Conservation (phyloP, 768 basidiomycete species). For the Boletus patriciae region DNA sequence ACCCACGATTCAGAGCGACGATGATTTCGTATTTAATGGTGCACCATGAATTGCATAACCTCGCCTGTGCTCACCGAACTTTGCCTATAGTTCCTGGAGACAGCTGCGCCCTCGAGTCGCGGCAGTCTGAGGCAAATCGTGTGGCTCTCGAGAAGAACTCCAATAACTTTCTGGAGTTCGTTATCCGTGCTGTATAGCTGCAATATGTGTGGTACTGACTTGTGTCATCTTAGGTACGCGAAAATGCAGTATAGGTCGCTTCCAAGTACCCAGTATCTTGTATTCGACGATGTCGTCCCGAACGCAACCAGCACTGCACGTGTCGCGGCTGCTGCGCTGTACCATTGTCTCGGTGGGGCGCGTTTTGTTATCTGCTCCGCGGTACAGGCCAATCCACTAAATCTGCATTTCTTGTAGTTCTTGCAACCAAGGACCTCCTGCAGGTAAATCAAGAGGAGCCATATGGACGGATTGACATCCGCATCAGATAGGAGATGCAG, state of each 20-base stretch:
- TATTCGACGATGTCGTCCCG: conserved; percentile 68
- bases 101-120: conserved; percentile 42
- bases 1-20: conserved; percentile 46
- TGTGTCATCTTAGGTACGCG: conserved; percentile 53
- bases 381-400: neutral
- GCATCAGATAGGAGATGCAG: conserved; percentile 31
- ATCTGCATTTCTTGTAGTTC: conserved; percentile 44
- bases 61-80: conserved; percentile 15
- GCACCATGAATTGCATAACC: conserved; percentile 12
- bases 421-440: conserved; percentile 74
- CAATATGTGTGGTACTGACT: conserved; percentile 11
- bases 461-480: conserved; percentile 54
- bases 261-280: conserved; percentile 47
- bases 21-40: conserved; percentile 72
- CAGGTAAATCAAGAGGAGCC: conserved; percentile 57
- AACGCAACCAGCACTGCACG: conserved; percentile 64
- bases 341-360: conserved; percentile 75
- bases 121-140: conserved; percentile 54
- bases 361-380: neutral
- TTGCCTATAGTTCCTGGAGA: conserved; percentile 30
- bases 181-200: conserved; percentile 2
- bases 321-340: conserved; percentile 80
- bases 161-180: conserved; percentile 77
- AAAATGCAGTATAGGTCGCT: conserved; percentile 72
- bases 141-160: conserved; percentile 72